These are phyloP conservation scores for Aspergillus alliaceus DNA, from an alignment of 2,329 filamentous ascomycete species.

Conservation along the genomic window DNA sequence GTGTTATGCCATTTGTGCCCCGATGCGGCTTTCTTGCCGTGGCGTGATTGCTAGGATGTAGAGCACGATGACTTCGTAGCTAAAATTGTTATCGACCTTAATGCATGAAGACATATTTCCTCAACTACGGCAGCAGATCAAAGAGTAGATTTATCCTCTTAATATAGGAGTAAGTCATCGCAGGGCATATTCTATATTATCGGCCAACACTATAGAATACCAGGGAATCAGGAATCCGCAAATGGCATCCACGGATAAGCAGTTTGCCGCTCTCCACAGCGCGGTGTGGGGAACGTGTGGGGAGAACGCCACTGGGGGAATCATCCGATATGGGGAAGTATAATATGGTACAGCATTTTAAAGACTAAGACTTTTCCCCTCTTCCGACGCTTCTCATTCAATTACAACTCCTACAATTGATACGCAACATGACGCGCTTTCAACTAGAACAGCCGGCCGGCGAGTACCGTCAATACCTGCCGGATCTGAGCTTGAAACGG, in stretches of 20 bases:
- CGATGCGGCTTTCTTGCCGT: too few relatives aligned
- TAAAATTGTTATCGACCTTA: too few relatives aligned
- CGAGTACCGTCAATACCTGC: constrained; percentile 60
- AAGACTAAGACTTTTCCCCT: background rate
- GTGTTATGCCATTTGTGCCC: too few relatives aligned
- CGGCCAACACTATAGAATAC: background rate
- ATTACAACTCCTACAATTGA: too few relatives aligned
- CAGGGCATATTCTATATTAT: background rate
- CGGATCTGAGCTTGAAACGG: constrained; percentile 60
- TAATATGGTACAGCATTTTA: too few relatives aligned
- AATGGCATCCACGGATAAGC: constrained; percentile 10
- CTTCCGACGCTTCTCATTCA: background rate
- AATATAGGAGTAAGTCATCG: background rate
- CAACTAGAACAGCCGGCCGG: constrained; percentile 26
- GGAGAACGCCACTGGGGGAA: background rate
- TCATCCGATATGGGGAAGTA: background rate
- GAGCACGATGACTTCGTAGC: too few relatives aligned
- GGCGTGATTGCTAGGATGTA: too few relatives aligned
- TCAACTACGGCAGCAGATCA: background rate
- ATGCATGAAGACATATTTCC: too few relatives aligned
- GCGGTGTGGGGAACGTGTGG: constrained; percentile 12
- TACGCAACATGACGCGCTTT: constrained; percentile 7
- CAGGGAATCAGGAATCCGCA: background rate
- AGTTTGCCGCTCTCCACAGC: constrained; percentile 16
- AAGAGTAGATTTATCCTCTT: background rate